phyloP scores from a whole-genome alignment of 331 rosid genomes.

The Cydonia oblonga region DNA sequence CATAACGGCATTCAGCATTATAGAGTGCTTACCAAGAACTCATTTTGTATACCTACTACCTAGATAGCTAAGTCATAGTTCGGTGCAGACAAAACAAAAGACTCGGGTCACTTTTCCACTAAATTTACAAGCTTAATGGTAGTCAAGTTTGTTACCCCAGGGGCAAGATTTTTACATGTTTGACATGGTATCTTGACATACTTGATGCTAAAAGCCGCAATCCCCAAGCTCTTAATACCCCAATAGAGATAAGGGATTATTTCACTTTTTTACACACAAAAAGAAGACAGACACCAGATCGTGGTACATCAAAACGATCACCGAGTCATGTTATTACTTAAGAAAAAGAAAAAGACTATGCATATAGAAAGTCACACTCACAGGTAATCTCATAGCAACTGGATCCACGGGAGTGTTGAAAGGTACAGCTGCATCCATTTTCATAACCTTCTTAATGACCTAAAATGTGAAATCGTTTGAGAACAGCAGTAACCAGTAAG shows the following conservation, averaged over 20 bases:
- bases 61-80: too few relatives aligned
- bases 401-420: slow-evolving; percentile 81
- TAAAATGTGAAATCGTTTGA: slow-evolving; percentile 2
- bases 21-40: too few relatives aligned
- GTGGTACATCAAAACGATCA: not conserved
- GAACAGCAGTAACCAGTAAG: not conserved
- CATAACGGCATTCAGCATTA: too few relatives aligned
- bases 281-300: not conserved
- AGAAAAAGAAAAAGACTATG: not conserved
- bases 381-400: slow-evolving; percentile 65
- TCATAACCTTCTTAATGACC: slow-evolving; percentile 71
- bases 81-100: too few relatives aligned
- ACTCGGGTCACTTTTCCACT: not conserved
- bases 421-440: slow-evolving; percentile 79
- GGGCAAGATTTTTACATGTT: not conserved
- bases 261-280: not conserved
- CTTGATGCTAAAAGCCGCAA: not conserved
- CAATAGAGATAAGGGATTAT: not conserved
- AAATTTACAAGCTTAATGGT: not conserved
- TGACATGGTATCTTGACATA: not conserved
- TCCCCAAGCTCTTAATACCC: not conserved
- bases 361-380: slow-evolving; percentile 19
- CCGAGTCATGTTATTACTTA: not conserved
- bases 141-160: not conserved
- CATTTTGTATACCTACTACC: too few relatives aligned